phyloP scores from a whole-genome alignment of 495 filamentous ascomycete genomes.

The Hypoxylon intermedium region DNA sequence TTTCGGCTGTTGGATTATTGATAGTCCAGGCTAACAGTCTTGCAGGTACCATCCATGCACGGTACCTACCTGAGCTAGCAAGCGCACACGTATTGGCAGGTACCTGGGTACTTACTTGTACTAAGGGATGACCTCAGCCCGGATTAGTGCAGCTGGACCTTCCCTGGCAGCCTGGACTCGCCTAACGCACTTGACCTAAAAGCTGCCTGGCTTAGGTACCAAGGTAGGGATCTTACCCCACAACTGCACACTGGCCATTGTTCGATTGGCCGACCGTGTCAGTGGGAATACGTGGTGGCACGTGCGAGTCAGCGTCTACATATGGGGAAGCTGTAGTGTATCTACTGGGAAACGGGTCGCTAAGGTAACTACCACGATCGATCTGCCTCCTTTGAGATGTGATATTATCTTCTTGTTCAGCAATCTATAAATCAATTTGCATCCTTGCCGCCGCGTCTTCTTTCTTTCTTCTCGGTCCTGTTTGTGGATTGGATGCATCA shows the following conservation, averaged over 20 bases:
- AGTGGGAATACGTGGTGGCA: slow-evolving; percentile 24
- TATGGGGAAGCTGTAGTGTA: slow-evolving; percentile 20
- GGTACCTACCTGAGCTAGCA: background rate
- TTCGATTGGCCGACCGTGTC: slow-evolving; percentile 15
- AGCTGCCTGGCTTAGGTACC: background rate
- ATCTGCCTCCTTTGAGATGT: background rate
- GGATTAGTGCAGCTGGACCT: slow-evolving; percentile 21
- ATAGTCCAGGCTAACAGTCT: slow-evolving; percentile 20
- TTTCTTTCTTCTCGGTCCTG: too few species aligned
- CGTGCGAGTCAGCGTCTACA: slow-evolving; percentile 35
- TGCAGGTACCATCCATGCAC: background rate
- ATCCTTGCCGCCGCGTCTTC: too few species aligned
- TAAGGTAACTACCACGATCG: slow-evolving; percentile 6
- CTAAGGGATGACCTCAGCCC: slow-evolving; percentile 13
- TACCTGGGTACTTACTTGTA: slow-evolving; percentile 5
- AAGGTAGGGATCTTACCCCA: slow-evolving; percentile 26
- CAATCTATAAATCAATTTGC: too few species aligned
- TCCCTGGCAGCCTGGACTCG: slow-evolving; percentile 9
- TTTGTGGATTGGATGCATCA: too few species aligned
- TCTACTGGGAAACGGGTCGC: background rate
- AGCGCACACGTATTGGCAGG: background rate
- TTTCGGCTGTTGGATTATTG: slow-evolving; percentile 39
- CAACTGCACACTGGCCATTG: background rate
- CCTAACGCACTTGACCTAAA: background rate
- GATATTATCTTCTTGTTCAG: too few species aligned